Evolutionary conservation across 1,284 basidiomycete species (phyloP), one percentile per base, ranked within the genome.

Genomic region (Phylloporus sp.): DNA sequence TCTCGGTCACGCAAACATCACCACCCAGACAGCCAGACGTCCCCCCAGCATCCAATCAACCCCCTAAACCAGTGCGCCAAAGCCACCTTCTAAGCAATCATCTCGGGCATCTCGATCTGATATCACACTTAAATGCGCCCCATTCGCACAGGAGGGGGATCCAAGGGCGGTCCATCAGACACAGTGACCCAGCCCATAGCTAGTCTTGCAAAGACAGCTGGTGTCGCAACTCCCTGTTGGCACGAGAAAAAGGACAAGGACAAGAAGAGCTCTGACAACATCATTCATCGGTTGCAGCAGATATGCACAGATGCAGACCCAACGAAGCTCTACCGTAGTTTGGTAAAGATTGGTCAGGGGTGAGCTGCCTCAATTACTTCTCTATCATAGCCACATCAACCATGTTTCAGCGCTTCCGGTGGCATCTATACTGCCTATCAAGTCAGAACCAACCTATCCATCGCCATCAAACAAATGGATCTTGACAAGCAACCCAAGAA

Each of bases 381-480:
- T 22, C 34, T 13, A 11, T 47, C 4, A 22, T 44, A 37, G 6
- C 24, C 37, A 46, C n/a, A 3, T 53, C 60, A 67, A n/a, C 65
- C 61, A 28, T 61, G 29, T 56, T 31, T 58, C 54, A 95, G 94
- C 68, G 96, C 98, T 6, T 98, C 95, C 22, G 98, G 98, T 55
- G 97, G 96, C 64, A 97, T 99, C 2, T 99, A 98, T 79, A 98
- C 97, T 8, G 96, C 97, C 20, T 98, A 98, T 74, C 96, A 98
- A 79, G 91, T 96, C 64, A 96, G 95, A 52, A 94, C 93, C 32
- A 97, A 97, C 77, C 73, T 94, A 52, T 93, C 91, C 7, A 98
- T 99, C 34, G 98, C 98, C 34, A 99, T 99, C 86, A 99, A 99
- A 80, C 97, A 99, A 80, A 99, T 99, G 98, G 97, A 99, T 82